Conservation (phyloP, 2,329 filamentous ascomycete genomes). For the Pseudogymnoascus sp. region DNA sequence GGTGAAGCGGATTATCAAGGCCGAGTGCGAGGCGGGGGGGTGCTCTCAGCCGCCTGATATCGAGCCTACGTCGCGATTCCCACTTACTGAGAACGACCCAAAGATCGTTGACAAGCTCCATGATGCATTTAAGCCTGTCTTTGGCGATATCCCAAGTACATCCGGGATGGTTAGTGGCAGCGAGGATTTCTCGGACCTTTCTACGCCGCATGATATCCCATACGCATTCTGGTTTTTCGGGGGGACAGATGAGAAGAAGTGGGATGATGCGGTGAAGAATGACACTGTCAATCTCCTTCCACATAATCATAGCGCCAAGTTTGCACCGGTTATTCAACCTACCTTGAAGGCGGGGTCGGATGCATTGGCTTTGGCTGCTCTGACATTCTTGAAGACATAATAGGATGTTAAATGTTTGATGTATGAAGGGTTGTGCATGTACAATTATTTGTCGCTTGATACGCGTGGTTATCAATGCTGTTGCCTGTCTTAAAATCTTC, state of each 20-base stretch:
- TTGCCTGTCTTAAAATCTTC: background rate
- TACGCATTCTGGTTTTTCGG: conserved; percentile 51
- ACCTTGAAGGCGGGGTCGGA: conserved; percentile 46
- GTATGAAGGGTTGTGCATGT: background rate
- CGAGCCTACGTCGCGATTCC: background rate
- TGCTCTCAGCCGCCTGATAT: background rate
- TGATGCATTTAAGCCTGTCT: background rate
- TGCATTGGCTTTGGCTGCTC: conserved; percentile 42
- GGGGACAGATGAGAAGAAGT: conserved; percentile 41
- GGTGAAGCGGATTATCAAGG: conserved; percentile 47
- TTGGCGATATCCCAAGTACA: background rate
- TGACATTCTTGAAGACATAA: conserved; percentile 29
- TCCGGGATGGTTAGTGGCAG: conserved; percentile 10
- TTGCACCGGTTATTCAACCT: conserved; percentile 50
- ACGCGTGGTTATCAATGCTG: background rate
- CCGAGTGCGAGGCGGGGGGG: conserved; percentile 40
- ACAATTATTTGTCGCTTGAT: background rate
- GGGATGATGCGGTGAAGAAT: conserved; percentile 41
- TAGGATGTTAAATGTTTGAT: too few relatives aligned
- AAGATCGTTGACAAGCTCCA: background rate
- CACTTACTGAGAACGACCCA: conserved; percentile 6
- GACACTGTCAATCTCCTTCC: conserved; percentile 33
- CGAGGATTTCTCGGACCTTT: conserved; percentile 24
- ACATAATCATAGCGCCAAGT: conserved; percentile 51
- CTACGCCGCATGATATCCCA: conserved; percentile 29